phyloP scores from a whole-genome alignment of 768 basidiomycete species.

The Gymnopilus junonius region DNA sequence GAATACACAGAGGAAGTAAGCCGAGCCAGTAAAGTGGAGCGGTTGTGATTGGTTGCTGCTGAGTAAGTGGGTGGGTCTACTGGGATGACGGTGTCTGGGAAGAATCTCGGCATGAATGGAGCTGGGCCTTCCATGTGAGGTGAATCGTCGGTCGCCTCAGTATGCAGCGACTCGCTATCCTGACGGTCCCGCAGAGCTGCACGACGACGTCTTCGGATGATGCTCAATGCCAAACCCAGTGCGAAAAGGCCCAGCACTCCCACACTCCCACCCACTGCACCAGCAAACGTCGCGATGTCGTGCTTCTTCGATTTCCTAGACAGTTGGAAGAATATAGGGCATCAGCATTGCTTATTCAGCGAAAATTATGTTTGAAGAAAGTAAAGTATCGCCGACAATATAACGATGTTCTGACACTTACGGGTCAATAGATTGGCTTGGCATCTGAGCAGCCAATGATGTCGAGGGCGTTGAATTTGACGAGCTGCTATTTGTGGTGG shows the following conservation, averaged over 20 bases:
- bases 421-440: slow-evolving; percentile 31
- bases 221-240: slow-evolving; percentile 52
- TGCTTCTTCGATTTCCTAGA: slow-evolving; percentile 32
- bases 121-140: slow-evolving; percentile 48
- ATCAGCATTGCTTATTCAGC: not conserved
- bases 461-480: slow-evolving; percentile 13
- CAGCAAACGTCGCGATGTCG: slow-evolving; percentile 53
- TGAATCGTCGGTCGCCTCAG: slow-evolving; percentile 39
- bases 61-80: slow-evolving; percentile 35
- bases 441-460: slow-evolving; percentile 22
- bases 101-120: slow-evolving; percentile 59
- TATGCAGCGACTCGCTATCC: slow-evolving; percentile 33
- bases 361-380: not conserved
- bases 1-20: slow-evolving; percentile 19
- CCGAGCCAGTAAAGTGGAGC: slow-evolving; percentile 26
- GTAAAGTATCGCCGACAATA: slow-evolving; percentile 31
- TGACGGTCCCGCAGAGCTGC: slow-evolving; percentile 45
- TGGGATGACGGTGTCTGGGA: slow-evolving; percentile 52
- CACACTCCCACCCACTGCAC: slow-evolving; percentile 54
- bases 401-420: slow-evolving; percentile 38
- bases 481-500: slow-evolving; percentile 11
- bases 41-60: slow-evolving; percentile 20
- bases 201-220: slow-evolving; percentile 48
- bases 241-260: slow-evolving; percentile 54
- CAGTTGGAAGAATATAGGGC: not conserved